A percentile compares a stretch with the other conserved stretches of the same genome.
phyloP scores from a whole-genome alignment of 805 yeast species.

The Nakazawaea wyomingensis region DNA sequence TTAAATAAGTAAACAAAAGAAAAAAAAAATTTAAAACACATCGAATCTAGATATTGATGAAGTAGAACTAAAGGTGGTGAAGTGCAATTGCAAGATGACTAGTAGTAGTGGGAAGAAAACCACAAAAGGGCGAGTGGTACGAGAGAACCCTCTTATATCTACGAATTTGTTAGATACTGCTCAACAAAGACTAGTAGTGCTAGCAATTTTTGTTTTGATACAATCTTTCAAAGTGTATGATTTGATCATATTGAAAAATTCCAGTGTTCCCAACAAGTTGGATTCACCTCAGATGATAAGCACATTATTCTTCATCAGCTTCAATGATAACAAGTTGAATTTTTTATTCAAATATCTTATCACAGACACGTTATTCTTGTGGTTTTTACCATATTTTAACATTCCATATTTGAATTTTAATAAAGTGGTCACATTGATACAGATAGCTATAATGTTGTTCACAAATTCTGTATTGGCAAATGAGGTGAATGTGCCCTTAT shows the following conservation, averaged over 20 bases:
- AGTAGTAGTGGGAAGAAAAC: neutral
- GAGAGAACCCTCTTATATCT: conserved; percentile 49
- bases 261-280: conserved; percentile 23
- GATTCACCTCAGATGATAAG: conserved; percentile 7
- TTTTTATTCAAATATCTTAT: conserved; percentile 68
- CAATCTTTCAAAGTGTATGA: conserved; percentile 87
- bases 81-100: neutral
- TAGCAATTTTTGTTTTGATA: conserved; percentile 64
- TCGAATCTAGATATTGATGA: neutral
- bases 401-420: conserved; percentile 71
- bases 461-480: conserved; percentile 52
- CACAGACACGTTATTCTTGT: conserved; percentile 66
- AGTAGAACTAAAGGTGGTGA: too few relatives aligned
- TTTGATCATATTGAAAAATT: conserved; percentile 51
- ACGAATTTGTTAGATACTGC: conserved; percentile 62
- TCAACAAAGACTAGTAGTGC: conserved; percentile 64
- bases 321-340: conserved; percentile 44
- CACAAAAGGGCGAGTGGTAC: neutral
- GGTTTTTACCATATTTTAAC: conserved; percentile 66
- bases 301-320: conserved; percentile 20
- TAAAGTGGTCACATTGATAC: conserved; percentile 46
- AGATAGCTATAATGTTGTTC: conserved; percentile 40
- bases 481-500: conserved; percentile 44
- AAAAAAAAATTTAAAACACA: too few relatives aligned
- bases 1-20: too few relatives aligned